These are phyloP conservation scores for Exophiala xenobiotica DNA, from an alignment of 2,329 filamentous ascomycete species.

Conservation along the genomic window DNA sequence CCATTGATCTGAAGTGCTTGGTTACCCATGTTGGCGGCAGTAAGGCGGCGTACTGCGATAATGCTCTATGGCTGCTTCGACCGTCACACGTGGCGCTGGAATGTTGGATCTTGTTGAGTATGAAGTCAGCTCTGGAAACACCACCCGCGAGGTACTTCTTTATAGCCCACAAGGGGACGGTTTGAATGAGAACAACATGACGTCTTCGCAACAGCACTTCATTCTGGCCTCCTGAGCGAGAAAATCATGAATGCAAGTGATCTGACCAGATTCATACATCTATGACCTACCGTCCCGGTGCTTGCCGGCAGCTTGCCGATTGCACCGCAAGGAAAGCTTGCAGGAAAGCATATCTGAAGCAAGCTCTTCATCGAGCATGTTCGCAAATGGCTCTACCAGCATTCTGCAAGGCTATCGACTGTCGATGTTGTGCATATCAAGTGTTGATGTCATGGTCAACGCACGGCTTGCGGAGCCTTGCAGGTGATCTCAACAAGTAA, in stretches of 20 bases:
- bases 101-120: background rate
- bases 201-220: background rate
- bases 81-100: background rate
- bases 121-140: background rate
- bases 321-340: too few species aligned
- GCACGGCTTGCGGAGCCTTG: too few species aligned
- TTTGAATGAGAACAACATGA: background rate
- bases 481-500: background rate
- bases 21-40: constrained; percentile 25
- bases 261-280: background rate
- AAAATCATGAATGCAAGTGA: background rate
- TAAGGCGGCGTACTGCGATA: background rate
- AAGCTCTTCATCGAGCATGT: background rate
- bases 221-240: background rate
- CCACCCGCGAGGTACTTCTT: background rate
- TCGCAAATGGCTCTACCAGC: too few species aligned
- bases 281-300: background rate
- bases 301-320: background rate
- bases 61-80: background rate
- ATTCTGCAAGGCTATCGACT: background rate
- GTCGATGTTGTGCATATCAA: background rate
- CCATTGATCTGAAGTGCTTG: constrained; percentile 28
- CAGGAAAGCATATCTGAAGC: background rate
- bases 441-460: constrained; percentile 6
- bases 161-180: background rate